Base-by-base conservation (phyloP, 106 monocot genomes). In the Platanthera guangdongensis region DNA sequence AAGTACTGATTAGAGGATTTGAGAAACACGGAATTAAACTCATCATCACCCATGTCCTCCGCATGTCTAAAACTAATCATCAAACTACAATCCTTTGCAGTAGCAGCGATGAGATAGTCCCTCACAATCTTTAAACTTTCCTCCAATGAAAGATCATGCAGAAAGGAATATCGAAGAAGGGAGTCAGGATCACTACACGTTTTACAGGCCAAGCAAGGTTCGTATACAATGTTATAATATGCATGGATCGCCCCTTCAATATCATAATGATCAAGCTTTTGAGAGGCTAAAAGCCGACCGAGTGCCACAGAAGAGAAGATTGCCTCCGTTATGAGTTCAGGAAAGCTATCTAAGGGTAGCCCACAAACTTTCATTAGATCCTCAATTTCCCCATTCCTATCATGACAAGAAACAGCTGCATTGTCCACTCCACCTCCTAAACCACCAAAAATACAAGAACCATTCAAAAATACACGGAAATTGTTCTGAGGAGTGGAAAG, bases 231-330 rank as follows among this genome's bases (percentile, higher is more conserved):
- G 72, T 91, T 87, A 60, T 91, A 91, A 78, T 97, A 97, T 22
- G 81, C 75, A 80, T 97, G 96, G 80, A 97, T 94, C 14, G 82
- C 93, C 18, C 96, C 96, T 82, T 93, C 93, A 30, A 97, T 87
- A 68, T 97, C 96, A 82, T 88, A 75, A 52, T 53, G 50, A 82
- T 97, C 96, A 54, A 97, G 87, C 81, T 86, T 91, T 74, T 93
- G 91, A 79, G 82, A 78, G 74, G 77, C 79, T 32, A 89, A 77
- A 77, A 95, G 95, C 47, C 52, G 76, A 69, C 76, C 72, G 15
- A 95, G 71, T 53, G 86, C 80, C 18, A 71, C 78, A 49, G 91
- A 92, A 8, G 50, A 77, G 18, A 71, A 85, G 39, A 89, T 85
- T 52, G 82, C 75, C 52, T 95, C 89, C 39, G 87, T 22, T 46